Percentiles rank a stretch among this genome's conserved stretches.
phyloP scores from a whole-genome alignment of 225 moss, liverwort and hornwort genomes.

The Takakia lepidozioides region DNA sequence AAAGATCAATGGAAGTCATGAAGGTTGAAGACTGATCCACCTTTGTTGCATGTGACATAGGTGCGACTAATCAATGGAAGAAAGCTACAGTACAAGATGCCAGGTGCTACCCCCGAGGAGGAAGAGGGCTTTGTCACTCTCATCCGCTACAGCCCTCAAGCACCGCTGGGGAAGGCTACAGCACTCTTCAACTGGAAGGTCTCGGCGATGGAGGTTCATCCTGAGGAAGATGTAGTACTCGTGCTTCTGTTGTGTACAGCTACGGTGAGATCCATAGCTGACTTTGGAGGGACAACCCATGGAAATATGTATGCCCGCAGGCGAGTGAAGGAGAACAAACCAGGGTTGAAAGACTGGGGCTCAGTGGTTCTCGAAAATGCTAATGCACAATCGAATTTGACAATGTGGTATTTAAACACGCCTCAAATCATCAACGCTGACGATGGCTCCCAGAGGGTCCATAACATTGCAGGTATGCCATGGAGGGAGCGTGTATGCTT shows the following conservation, averaged over 20 bases:
- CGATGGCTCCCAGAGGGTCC: slow-evolving; percentile 6
- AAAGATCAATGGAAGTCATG: too few relatives aligned
- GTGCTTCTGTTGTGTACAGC: slow-evolving; percentile 79
- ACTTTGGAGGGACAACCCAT: slow-evolving; percentile 65
- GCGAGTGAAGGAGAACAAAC: slow-evolving; percentile 46
- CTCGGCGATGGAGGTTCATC: slow-evolving; percentile 77
- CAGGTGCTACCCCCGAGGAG: slow-evolving; percentile 20
- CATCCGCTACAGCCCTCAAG: slow-evolving; percentile 60
- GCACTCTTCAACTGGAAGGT: slow-evolving; percentile 84
- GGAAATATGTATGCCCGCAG: slow-evolving; percentile 49
- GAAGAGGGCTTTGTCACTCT: slow-evolving; percentile 86
- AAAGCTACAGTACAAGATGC: slow-evolving; percentile 69
- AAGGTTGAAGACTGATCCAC: too few relatives aligned
- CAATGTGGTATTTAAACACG: slow-evolving; percentile 64
- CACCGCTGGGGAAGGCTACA: slow-evolving; percentile 81
- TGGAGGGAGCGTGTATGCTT: not conserved
- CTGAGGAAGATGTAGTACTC: slow-evolving; percentile 66
- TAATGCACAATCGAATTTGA: slow-evolving; percentile 36
- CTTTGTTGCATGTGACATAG: too few relatives aligned
- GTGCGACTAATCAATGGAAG: slow-evolving; percentile 69
- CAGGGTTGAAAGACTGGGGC: slow-evolving; percentile 74
- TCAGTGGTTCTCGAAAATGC: slow-evolving; percentile 70
- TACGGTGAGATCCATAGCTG: slow-evolving; percentile 63
- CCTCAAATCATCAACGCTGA: slow-evolving; percentile 5
- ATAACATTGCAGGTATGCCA: slow-evolving; percentile 8